Conservation (phyloP, 306 rosid species). For the Cucurbita ficifolia region DNA sequence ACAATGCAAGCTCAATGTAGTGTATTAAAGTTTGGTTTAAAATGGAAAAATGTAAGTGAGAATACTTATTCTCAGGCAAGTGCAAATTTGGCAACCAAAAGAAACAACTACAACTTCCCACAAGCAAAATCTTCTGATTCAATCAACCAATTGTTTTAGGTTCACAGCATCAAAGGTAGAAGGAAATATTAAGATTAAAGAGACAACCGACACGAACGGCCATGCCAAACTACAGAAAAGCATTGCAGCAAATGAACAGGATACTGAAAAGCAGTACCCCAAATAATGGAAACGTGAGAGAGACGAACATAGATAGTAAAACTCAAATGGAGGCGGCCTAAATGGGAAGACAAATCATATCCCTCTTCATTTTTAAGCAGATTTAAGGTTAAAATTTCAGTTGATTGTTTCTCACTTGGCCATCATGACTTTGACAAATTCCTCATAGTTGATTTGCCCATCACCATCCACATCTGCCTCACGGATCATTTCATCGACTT, state of each 20-base stretch:
- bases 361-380: slow-evolving; percentile 6
- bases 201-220: not conserved
- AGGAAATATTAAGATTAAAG: not conserved
- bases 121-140: slow-evolving; percentile 5
- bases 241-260: slow-evolving; percentile 6
- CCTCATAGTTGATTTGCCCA: slow-evolving; percentile 13
- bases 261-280: slow-evolving; percentile 5
- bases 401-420: slow-evolving; percentile 12
- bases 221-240: slow-evolving; percentile 1
- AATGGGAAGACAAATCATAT: slow-evolving; percentile 1
- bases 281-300: slow-evolving; percentile 4
- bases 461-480: slow-evolving; percentile 12
- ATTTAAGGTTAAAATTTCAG: slow-evolving; percentile 1
- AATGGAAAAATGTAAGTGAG: not conserved
- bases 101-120: not conserved
- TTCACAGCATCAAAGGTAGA: not conserved
- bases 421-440: slow-evolving; percentile 14
- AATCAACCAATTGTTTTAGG: not conserved
- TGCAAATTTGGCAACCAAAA: not conserved
- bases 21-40: no score
- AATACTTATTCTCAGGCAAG: not conserved
- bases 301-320: not conserved
- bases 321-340: not conserved
- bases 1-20: no score
- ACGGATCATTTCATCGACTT: slow-evolving; percentile 8